Evolutionary conservation across 768 basidiomycete species (phyloP).

Genomic region (Tricholoma hemisulphureum): DNA sequence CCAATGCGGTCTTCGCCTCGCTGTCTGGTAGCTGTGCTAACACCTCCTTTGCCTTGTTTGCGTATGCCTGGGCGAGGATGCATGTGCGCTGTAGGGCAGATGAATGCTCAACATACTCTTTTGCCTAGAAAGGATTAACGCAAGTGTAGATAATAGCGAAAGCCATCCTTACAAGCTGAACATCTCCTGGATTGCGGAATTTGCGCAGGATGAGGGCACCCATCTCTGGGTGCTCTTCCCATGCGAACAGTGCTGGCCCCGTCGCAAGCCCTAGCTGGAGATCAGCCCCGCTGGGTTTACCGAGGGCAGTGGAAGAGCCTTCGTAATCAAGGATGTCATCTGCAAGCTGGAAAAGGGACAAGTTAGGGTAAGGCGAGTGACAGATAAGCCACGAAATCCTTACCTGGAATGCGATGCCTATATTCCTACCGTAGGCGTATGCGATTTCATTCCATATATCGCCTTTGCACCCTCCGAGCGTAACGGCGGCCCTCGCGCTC

Average conservation of each 20-base stretch:
- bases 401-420: conserved; percentile 96
- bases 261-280: no score
- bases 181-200: no score
- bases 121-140: no score
- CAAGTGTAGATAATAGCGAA: no score
- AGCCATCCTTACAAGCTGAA: no score
- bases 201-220: no score
- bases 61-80: conserved; percentile 73
- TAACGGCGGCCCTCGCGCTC: conserved; percentile 78
- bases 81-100: conserved; percentile 81
- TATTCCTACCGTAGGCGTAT: conserved; percentile 92
- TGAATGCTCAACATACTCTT: conserved; percentile 68
- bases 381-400: conserved; percentile 12
- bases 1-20: conserved; percentile 75
- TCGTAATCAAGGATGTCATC: conserved; percentile 95
- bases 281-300: no score
- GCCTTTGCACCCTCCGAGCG: conserved; percentile 80
- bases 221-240: no score
- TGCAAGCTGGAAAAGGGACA: conserved; percentile 60
- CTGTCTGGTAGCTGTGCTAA: conserved; percentile 75
- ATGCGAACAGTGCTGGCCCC: no score
- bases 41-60: conserved; percentile 72
- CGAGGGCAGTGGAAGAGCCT: no score
- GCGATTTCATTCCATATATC: conserved; percentile 91
- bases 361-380: background rate